These are phyloP conservation scores for Neoboletus brunneissimus DNA, from an alignment of 768 basidiomycete genomes.

Conservation along the genomic window DNA sequence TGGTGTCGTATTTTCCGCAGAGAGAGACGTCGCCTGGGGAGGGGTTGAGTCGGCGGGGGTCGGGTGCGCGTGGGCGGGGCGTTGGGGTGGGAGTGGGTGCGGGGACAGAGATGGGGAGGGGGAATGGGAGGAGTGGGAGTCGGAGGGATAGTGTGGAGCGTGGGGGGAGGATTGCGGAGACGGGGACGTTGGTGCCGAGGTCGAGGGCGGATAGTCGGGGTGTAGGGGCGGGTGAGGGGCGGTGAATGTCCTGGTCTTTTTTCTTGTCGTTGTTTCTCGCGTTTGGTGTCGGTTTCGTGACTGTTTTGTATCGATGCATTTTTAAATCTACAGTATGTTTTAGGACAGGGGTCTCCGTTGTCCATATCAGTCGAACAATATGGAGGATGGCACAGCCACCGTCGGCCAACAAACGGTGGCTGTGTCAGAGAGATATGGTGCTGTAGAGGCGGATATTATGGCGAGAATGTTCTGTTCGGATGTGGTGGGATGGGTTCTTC, in stretches of 20 bases:
- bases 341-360: background rate
- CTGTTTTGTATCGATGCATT: too few relatives aligned
- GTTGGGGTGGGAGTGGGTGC: conserved; percentile 10
- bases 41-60: conserved; percentile 52
- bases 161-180: conserved; percentile 69
- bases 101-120: background rate
- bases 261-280: too few relatives aligned
- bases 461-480: background rate
- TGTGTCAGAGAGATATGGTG: background rate
- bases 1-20: conserved; percentile 41
- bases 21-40: conserved; percentile 56
- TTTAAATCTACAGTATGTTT: too few relatives aligned
- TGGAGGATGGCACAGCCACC: background rate
- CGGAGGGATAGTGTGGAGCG: conserved; percentile 59
- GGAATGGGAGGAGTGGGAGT: conserved; percentile 35
- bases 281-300: too few relatives aligned
- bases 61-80: conserved; percentile 38
- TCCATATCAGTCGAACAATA: background rate
- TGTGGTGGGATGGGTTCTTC: background rate
- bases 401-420: background rate
- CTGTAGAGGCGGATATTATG: background rate
- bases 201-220: conserved; percentile 46
- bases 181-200: conserved; percentile 48
- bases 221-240: conserved; percentile 17
- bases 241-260: background rate